Base-by-base conservation (phyloP, 352 stramenopile genomes). In the Phytophthora citricola region DNA sequence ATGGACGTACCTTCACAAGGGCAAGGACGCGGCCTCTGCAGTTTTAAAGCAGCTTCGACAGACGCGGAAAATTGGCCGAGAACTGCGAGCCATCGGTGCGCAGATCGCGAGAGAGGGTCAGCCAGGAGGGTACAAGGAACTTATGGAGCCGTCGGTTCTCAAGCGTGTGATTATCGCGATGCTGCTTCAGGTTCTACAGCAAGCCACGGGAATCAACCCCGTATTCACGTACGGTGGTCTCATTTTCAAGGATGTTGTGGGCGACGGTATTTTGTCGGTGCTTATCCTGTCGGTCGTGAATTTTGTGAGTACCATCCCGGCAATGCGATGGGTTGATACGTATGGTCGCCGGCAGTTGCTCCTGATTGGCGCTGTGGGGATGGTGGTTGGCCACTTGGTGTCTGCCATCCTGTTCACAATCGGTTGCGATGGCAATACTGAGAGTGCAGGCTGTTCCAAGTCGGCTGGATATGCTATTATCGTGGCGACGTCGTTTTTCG, bases 211-310 rank as follows among this genome's bases (percentile, higher is more conserved):
- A 47, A 83, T 85, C 53, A 85, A 83, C 54, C 73, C 73, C 26
- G 63, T 85, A 4, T 82, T 85, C 49, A 78, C 63, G 2, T 81
- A 84, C 48, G 73, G 73, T 24, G 76, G 72, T 46, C 69, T 81
- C 38, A 84, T 81, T 59, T 82, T 85, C 58, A 79, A 85, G 59
- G 67, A 79, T 66, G 67, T 85, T 22, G 53, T 78, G 22, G 66
- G 73, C 26, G 59, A 81, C 36, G 71, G 74, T 29, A 73, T 85
- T 53, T 51, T 77, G 41, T 76, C 71, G 17, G 63, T 83, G 58
- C 71, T 85, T n/a, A 74, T 83, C 20, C 50, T 83, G 34, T 75
- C 69, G n/a, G 76, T 77, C 36, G 69, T 85, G 52, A 85, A 83
- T 48, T 83, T 81, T 29, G 26, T 81, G 22, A 78, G 66, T 29